Evolutionary conservation across 805 yeast species (phyloP).

Genomic region (Lachancea sp.): DNA sequence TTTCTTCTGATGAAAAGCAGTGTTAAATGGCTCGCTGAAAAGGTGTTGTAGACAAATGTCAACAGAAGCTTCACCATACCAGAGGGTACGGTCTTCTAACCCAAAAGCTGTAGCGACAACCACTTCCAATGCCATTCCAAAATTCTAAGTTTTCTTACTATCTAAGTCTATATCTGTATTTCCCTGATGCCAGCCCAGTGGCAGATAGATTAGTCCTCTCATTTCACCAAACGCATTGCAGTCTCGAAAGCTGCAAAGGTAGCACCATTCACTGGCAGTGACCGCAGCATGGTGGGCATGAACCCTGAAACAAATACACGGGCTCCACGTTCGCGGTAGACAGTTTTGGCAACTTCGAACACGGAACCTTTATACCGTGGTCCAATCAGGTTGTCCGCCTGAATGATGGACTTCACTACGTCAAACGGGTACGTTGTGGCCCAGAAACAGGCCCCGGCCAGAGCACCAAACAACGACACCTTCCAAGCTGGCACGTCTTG

Average conservation of each 20-base stretch:
- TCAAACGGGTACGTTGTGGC: constrained; percentile 78
- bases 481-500: constrained; percentile 79
- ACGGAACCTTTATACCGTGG: constrained; percentile 57
- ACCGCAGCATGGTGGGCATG: constrained; percentile 85
- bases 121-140: too few relatives aligned
- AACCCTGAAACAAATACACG: constrained; percentile 87
- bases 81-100: too few relatives aligned
- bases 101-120: too few relatives aligned
- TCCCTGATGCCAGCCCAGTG: too few relatives aligned
- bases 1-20: too few relatives aligned
- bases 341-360: constrained; percentile 49
- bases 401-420: constrained; percentile 83
- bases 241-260: constrained; percentile 91
- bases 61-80: too few relatives aligned
- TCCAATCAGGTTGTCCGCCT: constrained; percentile 55
- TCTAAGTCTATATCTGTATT: too few relatives aligned
- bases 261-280: constrained; percentile 97
- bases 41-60: too few relatives aligned
- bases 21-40: too few relatives aligned
- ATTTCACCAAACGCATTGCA: constrained; percentile 57
- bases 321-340: constrained; percentile 52
- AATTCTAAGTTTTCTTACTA: too few relatives aligned
- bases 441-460: constrained; percentile 90
- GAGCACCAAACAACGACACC: constrained; percentile 80
- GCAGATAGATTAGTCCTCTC: too few relatives aligned